Percentiles rank a stretch among this genome's conserved stretches.
These are phyloP conservation scores for Sicyos baderoa DNA, from an alignment of 306 rosid species.

Conservation along the genomic window DNA sequence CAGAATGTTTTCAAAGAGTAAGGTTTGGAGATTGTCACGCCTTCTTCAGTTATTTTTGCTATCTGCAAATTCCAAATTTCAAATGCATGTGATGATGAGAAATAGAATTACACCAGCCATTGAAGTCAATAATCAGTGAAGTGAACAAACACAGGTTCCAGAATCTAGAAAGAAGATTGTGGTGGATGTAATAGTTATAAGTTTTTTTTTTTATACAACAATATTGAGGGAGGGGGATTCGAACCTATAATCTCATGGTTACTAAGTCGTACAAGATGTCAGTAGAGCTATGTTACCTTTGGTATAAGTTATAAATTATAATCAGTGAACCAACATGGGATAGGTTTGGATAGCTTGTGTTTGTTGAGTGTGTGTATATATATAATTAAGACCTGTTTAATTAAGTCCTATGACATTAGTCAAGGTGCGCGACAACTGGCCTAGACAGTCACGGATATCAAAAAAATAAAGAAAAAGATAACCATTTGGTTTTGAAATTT, in stretches of 20 bases:
- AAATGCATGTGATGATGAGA: neutral
- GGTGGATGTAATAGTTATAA: constrained; percentile 2
- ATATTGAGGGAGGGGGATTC: too few species aligned
- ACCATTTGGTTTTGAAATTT: too few species aligned
- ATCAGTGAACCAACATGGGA: neutral
- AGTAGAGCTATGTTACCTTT: too few species aligned
- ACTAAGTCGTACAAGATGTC: too few species aligned
- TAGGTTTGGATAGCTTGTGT: neutral
- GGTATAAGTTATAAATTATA: neutral
- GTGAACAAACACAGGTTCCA: neutral
- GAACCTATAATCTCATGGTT: too few species aligned
- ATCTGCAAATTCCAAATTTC: constrained; percentile 45
- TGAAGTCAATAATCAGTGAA: neutral
- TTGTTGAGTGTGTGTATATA: neutral
- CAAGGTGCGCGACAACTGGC: too few species aligned
- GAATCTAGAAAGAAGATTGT: neutral
- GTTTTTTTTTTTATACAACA: too few species aligned
- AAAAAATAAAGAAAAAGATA: too few species aligned
- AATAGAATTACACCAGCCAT: neutral
- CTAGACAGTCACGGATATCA: too few species aligned
- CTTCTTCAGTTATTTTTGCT: constrained; percentile 70
- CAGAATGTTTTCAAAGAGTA: constrained; percentile 79
- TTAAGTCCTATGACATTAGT: too few species aligned
- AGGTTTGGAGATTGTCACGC: constrained; percentile 53
- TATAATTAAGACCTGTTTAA: too few species aligned